Conservation (phyloP, 768 basidiomycete species). For the Hypholoma fasciculare region DNA sequence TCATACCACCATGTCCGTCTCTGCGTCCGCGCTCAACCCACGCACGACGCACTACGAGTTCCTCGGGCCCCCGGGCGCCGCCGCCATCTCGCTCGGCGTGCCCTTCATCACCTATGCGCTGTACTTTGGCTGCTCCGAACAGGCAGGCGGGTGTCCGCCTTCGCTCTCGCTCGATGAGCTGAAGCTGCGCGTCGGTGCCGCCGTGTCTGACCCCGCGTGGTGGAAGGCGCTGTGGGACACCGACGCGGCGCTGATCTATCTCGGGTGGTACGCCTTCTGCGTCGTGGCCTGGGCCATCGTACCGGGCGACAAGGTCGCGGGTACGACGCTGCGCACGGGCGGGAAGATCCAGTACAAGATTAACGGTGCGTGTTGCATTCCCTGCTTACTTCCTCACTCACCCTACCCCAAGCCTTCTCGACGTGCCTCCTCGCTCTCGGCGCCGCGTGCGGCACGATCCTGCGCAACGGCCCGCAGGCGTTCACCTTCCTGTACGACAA, state of each 20-base stretch:
- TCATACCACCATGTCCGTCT: slow-evolving; percentile 19
- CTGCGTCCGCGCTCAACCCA: slow-evolving; percentile 51
- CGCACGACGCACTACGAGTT: slow-evolving; percentile 79
- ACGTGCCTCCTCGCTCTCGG: slow-evolving; percentile 85
- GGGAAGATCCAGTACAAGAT: slow-evolving; percentile 86
- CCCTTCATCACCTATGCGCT: slow-evolving; percentile 73
- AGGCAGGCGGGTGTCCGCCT: slow-evolving; percentile 70
- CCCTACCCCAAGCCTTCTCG: slow-evolving; percentile 67
- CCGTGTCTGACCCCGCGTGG: slow-evolving; percentile 53
- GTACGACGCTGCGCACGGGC: slow-evolving; percentile 73
- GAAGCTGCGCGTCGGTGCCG: slow-evolving; percentile 41
- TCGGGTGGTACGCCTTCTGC: slow-evolving; percentile 90
- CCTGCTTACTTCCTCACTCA: slow-evolving; percentile 1
- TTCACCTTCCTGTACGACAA: slow-evolving; percentile 92
- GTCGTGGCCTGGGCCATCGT: slow-evolving; percentile 80
- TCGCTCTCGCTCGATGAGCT: slow-evolving; percentile 33
- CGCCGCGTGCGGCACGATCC: slow-evolving; percentile 64
- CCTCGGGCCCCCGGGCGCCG: slow-evolving; percentile 76
- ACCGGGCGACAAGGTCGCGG: slow-evolving; percentile 73
- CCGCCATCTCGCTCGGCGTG: slow-evolving; percentile 67
- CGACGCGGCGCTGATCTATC: slow-evolving; percentile 72
- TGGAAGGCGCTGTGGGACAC: slow-evolving; percentile 85
- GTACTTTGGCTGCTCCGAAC: slow-evolving; percentile 77
- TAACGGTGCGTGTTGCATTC: slow-evolving; percentile 63
- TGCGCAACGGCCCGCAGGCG: slow-evolving; percentile 71